phyloP scores from a whole-genome alignment of 73 alveolate genomes.

The Paramecium primaurelia region DNA sequence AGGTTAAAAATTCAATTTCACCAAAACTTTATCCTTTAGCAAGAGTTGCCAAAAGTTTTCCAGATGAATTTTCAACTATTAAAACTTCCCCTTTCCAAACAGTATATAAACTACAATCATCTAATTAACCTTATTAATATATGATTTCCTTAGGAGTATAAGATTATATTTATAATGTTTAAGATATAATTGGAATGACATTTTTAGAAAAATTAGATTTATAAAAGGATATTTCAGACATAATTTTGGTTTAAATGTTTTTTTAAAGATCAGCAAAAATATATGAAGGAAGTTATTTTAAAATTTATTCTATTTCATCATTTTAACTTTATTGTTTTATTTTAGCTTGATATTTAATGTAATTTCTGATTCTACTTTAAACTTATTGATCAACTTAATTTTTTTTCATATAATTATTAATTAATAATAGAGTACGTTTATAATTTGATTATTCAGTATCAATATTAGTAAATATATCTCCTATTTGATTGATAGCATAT shows the following conservation, averaged over 20 bases:
- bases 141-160: constrained; percentile 7
- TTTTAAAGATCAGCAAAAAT: not conserved
- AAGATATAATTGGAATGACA: not conserved
- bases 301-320: not conserved
- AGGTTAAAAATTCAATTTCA: not conserved
- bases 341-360: not conserved
- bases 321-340: not conserved
- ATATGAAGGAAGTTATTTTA: not conserved
- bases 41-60: not conserved
- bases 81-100: not conserved
- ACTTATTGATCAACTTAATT: not conserved
- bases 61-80: not conserved
- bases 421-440: not conserved
- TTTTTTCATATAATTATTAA: not conserved
- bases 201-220: not conserved
- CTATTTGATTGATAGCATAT: constrained; percentile 42
- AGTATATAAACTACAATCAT: not conserved
- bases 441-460: not conserved
- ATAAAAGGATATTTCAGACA: not conserved
- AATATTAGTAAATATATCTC: constrained; percentile 8
- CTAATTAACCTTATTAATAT: not conserved
- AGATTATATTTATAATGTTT: not conserved
- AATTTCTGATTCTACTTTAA: constrained; percentile 34
- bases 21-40: not conserved
- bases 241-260: not conserved